These are phyloP conservation scores for Skeletonema menzelii DNA, from an alignment of 108 stramenopile genomes.

Conservation along the genomic window DNA sequence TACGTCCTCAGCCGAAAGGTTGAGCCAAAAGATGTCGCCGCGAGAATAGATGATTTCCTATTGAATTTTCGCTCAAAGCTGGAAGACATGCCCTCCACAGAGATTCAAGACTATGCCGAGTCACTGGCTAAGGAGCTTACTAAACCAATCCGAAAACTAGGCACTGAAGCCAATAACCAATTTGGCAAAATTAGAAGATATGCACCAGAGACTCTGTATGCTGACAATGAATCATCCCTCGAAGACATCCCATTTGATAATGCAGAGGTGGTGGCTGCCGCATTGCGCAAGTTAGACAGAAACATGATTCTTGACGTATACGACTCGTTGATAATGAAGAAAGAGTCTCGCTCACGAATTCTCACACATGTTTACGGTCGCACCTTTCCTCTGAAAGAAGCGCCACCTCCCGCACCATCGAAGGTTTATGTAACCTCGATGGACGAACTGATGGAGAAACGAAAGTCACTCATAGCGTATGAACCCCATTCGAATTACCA, in stretches of 20 bases:
- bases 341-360: conserved; percentile 58
- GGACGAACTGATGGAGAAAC: conserved; percentile 22
- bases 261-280: conserved; percentile 54
- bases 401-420: neutral
- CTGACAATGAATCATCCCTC: conserved; percentile 6
- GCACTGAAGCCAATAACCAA: conserved; percentile 58
- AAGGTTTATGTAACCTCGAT: conserved; percentile 11
- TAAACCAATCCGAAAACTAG: conserved; percentile 80
- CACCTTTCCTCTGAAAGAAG: conserved; percentile 63
- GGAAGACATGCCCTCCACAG: conserved; percentile 62
- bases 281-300: conserved; percentile 52
- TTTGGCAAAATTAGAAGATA: conserved; percentile 66
- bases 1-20: conserved; percentile 76
- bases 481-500: conserved; percentile 25
- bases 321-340: conserved; percentile 58
- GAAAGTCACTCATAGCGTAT: conserved; percentile 35
- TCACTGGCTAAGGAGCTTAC: conserved; percentile 68
- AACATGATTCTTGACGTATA: conserved; percentile 55
- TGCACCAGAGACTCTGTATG: conserved; percentile 62
- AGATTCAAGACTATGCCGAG: conserved; percentile 67
- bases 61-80: conserved; percentile 55
- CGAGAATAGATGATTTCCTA: conserved; percentile 84
- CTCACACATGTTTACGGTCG: conserved; percentile 77
- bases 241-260: conserved; percentile 66
- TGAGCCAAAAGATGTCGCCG: conserved; percentile 61